phyloP scores from a whole-genome alignment of 1,139 yeast genomes.

The Candida frijolesensis region DNA sequence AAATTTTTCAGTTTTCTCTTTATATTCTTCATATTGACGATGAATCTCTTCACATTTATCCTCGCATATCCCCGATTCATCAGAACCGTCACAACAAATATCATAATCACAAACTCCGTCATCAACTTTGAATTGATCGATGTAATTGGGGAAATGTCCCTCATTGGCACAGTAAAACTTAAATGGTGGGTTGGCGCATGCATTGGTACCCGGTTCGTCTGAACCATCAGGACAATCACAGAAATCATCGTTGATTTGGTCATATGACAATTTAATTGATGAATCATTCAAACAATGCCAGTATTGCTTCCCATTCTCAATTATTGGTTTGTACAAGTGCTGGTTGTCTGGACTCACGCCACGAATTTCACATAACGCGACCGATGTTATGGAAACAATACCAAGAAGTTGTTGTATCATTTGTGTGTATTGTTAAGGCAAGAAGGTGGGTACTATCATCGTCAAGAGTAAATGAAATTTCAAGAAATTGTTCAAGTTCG shows the following conservation, averaged over 20 bases:
- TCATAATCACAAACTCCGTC: slow-evolving; percentile 95
- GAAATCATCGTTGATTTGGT: slow-evolving; percentile 80
- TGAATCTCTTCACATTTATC: slow-evolving; percentile 57
- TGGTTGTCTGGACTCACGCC: slow-evolving; percentile 44
- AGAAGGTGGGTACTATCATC: neutral
- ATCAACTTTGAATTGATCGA: slow-evolving; percentile 66
- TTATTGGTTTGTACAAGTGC: slow-evolving; percentile 54
- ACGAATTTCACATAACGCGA: slow-evolving; percentile 14
- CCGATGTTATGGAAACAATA: slow-evolving; percentile 2
- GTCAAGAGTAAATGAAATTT: too few species aligned
- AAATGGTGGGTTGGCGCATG: slow-evolving; percentile 56
- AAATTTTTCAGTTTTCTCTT: slow-evolving; percentile 17
- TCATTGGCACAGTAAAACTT: slow-evolving; percentile 75
- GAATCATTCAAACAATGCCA: slow-evolving; percentile 78
- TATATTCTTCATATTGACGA: slow-evolving; percentile 30
- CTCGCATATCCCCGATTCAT: slow-evolving; percentile 65
- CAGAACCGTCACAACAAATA: slow-evolving; percentile 92
- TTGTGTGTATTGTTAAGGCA: neutral
- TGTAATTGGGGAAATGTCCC: slow-evolving; percentile 62
- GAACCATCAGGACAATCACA: slow-evolving; percentile 99
- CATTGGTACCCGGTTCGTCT: slow-evolving; percentile 95
- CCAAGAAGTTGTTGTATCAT: slow-evolving; percentile 4
- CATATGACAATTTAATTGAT: slow-evolving; percentile 55
- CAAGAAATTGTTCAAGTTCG: too few species aligned
- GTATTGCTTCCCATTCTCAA: slow-evolving; percentile 35